These are phyloP conservation scores for Cordyceps fumosorosea DNA, from an alignment of 2,329 filamentous ascomycete genomes.

Conservation along the genomic window DNA sequence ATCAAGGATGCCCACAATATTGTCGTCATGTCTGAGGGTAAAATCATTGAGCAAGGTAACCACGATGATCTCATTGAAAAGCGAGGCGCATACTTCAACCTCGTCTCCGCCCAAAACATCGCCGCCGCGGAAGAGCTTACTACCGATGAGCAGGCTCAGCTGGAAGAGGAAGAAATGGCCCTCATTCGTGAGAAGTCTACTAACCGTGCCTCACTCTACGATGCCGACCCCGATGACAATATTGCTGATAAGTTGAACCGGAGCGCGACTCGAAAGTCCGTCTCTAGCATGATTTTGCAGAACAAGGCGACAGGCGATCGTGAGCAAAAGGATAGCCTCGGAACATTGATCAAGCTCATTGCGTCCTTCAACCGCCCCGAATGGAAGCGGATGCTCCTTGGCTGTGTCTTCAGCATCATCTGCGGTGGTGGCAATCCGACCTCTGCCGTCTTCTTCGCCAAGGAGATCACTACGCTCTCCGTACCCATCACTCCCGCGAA, in stretches of 20 bases:
- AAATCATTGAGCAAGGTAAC: constrained; percentile 87
- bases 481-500: constrained; percentile 41
- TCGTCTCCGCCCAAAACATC: constrained; percentile 86
- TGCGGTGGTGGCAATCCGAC: constrained; percentile 76
- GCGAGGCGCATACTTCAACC: constrained; percentile 68
- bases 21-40: constrained; percentile 79
- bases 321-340: constrained; percentile 58
- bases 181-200: constrained; percentile 42
- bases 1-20: constrained; percentile 95
- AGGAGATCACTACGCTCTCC: constrained; percentile 70
- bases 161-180: constrained; percentile 44
- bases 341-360: constrained; percentile 73
- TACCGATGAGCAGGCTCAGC: constrained; percentile 42
- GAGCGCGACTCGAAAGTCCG: constrained; percentile 49
- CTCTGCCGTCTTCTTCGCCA: constrained; percentile 73
- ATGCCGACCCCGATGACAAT: constrained; percentile 56
- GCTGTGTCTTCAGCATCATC: constrained; percentile 66
- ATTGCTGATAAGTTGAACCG: constrained; percentile 52
- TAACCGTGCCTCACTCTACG: constrained; percentile 33
- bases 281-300: constrained; percentile 65
- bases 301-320: constrained; percentile 40
- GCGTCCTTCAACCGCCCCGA: constrained; percentile 72
- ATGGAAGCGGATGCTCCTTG: constrained; percentile 63
- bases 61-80: constrained; percentile 71
- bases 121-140: constrained; percentile 50